Evolutionary conservation across 441 rosid species (phyloP).

Genomic region (Populus hybrid): DNA sequence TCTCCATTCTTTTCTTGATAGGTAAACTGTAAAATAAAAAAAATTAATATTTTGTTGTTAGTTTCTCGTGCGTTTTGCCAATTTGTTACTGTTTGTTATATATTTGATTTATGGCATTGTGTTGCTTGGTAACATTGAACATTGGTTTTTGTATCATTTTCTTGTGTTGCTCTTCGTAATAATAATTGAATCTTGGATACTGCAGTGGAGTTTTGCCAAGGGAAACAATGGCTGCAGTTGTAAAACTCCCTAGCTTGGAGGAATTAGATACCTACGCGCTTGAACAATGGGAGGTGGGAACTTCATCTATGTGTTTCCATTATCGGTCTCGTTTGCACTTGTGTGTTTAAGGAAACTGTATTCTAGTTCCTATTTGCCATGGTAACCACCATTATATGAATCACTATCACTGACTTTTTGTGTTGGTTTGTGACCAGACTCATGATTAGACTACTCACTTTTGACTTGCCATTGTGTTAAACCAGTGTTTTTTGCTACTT

Average conservation of each 20-base stretch:
- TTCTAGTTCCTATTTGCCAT: slow-evolving; percentile 7
- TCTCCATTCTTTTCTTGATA: slow-evolving; percentile 7
- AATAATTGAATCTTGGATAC: slow-evolving; percentile 23
- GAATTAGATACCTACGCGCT: slow-evolving; percentile 83
- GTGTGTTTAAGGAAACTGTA: slow-evolving; percentile 13
- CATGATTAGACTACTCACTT: slow-evolving; percentile 24
- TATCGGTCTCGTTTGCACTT: slow-evolving; percentile 1
- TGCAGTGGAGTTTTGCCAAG: slow-evolving; percentile 87
- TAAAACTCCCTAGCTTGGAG: slow-evolving; percentile 64
- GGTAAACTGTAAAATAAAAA: background rate
- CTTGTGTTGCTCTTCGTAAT: slow-evolving; percentile 10
- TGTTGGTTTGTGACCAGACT: background rate
- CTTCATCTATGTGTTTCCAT: slow-evolving; percentile 22
- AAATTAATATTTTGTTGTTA: background rate
- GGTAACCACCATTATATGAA: slow-evolving; percentile 2
- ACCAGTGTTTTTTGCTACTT: slow-evolving; percentile 86
- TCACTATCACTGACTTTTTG: background rate
- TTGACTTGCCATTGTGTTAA: slow-evolving; percentile 29
- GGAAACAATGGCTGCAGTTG: slow-evolving; percentile 75
- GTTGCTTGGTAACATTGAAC: background rate
- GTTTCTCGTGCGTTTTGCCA: background rate
- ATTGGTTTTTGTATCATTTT: slow-evolving; percentile 5
- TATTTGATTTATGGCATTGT: no score
- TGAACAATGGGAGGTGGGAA: slow-evolving; percentile 90
- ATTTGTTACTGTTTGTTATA: slow-evolving; percentile 6